Conservation (phyloP, 2,329 filamentous ascomycete genomes). For the Geosmithia putterillii region DNA sequence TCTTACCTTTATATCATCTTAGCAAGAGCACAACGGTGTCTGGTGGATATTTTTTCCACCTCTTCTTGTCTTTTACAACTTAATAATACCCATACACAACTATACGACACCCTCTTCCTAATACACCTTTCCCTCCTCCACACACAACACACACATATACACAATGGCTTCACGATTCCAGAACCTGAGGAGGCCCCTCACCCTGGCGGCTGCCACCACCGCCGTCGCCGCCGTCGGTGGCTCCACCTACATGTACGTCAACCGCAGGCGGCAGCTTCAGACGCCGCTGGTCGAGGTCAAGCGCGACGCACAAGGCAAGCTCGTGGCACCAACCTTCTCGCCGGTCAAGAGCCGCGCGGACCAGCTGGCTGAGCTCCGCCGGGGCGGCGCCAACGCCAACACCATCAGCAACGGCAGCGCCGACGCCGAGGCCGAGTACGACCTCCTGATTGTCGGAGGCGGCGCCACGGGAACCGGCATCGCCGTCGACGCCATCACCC, state of each 20-base stretch:
- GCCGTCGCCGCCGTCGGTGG: slow-evolving; percentile 14
- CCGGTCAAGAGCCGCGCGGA: slow-evolving; percentile 19
- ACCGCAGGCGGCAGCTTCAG: slow-evolving; percentile 15
- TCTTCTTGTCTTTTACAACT: no score
- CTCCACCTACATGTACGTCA: slow-evolving; percentile 14
- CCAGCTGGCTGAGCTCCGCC: slow-evolving; percentile 26
- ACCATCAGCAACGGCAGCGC: slow-evolving; percentile 12
- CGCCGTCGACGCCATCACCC: slow-evolving; percentile 67
- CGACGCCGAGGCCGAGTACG: slow-evolving; percentile 43
- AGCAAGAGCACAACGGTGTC: no score
- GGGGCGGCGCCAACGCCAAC: no score
- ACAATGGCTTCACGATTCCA: slow-evolving; percentile 22
- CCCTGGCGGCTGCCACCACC: slow-evolving; percentile 16
- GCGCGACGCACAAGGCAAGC: slow-evolving; percentile 21
- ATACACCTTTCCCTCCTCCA: neutral
- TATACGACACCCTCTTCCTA: slow-evolving; percentile 1
- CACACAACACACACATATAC: slow-evolving; percentile 4
- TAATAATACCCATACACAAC: neutral
- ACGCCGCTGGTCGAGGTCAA: slow-evolving; percentile 19
- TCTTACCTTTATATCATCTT: no score
- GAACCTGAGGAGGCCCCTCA: slow-evolving; percentile 20
- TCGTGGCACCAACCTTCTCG: slow-evolving; percentile 24
- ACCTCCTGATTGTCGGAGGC: slow-evolving; percentile 67
- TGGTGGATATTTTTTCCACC: no score
- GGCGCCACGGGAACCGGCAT: slow-evolving; percentile 73